Base-by-base conservation (phyloP, 257 asterid genomes). In the Forsythia suspensa region DNA sequence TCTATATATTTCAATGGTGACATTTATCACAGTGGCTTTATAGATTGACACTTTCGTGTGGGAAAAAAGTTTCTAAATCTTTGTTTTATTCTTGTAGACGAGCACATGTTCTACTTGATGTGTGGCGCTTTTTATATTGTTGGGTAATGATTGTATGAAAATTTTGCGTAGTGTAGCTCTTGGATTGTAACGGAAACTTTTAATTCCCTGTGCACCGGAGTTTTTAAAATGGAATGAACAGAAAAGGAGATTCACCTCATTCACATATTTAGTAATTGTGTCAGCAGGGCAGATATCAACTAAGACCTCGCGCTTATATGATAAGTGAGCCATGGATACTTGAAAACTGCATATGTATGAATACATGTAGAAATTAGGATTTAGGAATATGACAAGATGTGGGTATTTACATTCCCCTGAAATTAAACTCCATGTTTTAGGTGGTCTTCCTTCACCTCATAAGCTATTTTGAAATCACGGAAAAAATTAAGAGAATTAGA, bases 141-240 rank as follows among this genome's bases (percentile, higher is more conserved):
- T 48, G 57, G 57, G 2, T 13, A 13, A 13, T 48, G n/a, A 48
- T 48, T 48, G n/a, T 3, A 48, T 59, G 3, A 39, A 59, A 68
- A 21, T 68, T 36, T 48, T 41, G 15, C 37, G 4, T 61, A 71
- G 11, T 42, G 72, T 37, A 42, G 39, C 63, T 43, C 57, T 59
- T 70, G 74, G 66, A 42, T 71, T 16, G 51, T 74, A 61, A 61
- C 11, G 73, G 72, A 41, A 34, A 24, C 76, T 70, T 51, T 66
- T 44, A 24, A 71, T 57, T 69, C 80, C 70, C 40, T 71, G 67
- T 36, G 11, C 18, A 20, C 41, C 40, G 37, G 66, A 73, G 51
- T n/a, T 52, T 41, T 7, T n/a, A 21, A 61, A n/a, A 10, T 70
- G 34, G 40, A 48, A 15, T 15, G 20, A 13, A n/a, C 2, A n/a